Percentiles rank a stretch among this genome's conserved stretches.
phyloP scores from a whole-genome alignment of 192 early-diverging fungal species.

The Entomortierella beljakovae region DNA sequence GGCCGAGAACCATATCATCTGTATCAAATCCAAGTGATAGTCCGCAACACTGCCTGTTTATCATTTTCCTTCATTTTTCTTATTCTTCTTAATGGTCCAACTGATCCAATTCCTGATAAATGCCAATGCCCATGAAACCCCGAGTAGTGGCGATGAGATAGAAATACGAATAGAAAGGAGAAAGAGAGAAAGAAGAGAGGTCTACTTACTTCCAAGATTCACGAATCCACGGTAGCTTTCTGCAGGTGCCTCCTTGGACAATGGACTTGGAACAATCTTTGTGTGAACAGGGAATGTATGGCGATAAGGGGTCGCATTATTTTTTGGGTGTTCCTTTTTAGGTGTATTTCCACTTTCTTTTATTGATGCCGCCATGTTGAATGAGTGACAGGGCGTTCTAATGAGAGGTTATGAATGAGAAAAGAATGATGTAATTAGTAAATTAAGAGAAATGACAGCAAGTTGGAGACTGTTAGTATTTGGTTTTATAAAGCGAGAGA shows the following conservation, averaged over 20 bases:
- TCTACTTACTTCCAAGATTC: slow-evolving; percentile 73
- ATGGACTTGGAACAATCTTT: slow-evolving; percentile 71
- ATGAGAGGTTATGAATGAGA: no score
- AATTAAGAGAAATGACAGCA: background rate
- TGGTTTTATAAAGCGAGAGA: background rate
- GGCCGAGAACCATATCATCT: no score
- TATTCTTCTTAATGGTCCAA: no score
- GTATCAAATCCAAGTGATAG: no score
- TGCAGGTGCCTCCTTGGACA: slow-evolving; percentile 87
- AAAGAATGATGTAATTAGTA: no score
- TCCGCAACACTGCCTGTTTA: no score
- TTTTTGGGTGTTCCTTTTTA: slow-evolving; percentile 9
- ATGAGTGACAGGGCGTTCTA: no score
- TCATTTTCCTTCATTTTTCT: no score
- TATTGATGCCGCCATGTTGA: background rate
- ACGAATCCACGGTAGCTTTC: slow-evolving; percentile 90
- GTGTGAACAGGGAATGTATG: slow-evolving; percentile 74
- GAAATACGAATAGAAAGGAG: background rate
- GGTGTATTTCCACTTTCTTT: slow-evolving; percentile 5
- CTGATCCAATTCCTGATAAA: no score
- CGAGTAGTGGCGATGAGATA: no score
- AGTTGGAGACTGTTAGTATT: background rate
- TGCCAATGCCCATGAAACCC: no score
- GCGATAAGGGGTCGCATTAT: slow-evolving; percentile 9
- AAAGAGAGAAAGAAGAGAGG: background rate